Conservation (phyloP, 805 yeast species). For the Yamadazyma scolyti region DNA sequence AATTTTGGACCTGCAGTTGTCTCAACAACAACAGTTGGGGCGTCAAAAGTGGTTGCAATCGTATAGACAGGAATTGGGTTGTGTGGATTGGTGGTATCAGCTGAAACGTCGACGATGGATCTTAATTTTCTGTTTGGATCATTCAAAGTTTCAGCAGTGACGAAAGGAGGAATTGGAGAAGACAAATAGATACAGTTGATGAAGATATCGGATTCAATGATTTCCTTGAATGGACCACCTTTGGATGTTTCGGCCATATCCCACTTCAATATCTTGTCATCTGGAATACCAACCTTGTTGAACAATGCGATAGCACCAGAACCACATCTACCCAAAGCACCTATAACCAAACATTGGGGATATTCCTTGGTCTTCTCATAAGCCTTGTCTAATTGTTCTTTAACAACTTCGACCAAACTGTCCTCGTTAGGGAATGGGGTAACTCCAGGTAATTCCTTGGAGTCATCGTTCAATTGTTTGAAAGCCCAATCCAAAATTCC, state of each 20-base stretch:
- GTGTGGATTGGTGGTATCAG: constrained; percentile 98
- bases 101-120: constrained; percentile 95
- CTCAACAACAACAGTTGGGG: constrained; percentile 85
- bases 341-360: constrained; percentile 86
- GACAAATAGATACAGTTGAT: constrained; percentile 95
- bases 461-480: constrained; percentile 70
- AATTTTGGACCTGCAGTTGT: constrained; percentile 79
- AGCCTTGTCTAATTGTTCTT: constrained; percentile 54
- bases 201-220: constrained; percentile 82
- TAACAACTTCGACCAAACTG: constrained; percentile 69
- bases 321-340: constrained; percentile 98
- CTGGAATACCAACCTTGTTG: constrained; percentile 83
- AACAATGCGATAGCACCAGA: constrained; percentile 90
- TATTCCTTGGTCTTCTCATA: constrained; percentile 51
- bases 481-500: constrained; percentile 94
- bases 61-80: constrained; percentile 95
- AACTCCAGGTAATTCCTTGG: constrained; percentile 73
- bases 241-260: constrained; percentile 94
- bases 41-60: constrained; percentile 82
- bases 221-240: constrained; percentile 97
- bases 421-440: constrained; percentile 74
- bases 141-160: constrained; percentile 67
- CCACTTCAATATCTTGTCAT: constrained; percentile 82
- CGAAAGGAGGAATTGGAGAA: constrained; percentile 89
- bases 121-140: constrained; percentile 68